Conservation (phyloP, 2,329 filamentous ascomycete genomes). For the Curvularia verruculosa region DNA sequence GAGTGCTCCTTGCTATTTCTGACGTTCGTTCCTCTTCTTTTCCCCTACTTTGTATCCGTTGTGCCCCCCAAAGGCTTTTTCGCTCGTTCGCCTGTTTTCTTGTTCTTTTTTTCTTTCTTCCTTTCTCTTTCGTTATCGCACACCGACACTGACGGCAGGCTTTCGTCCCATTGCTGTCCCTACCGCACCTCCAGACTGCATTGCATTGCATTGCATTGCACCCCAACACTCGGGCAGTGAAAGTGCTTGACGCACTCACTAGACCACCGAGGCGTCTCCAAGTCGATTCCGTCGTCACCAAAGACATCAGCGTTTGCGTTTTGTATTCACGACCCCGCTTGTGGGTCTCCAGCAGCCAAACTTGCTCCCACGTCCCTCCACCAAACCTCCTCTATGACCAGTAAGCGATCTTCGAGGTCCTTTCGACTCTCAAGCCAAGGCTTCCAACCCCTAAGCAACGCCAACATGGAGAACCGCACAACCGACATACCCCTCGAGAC, state of each 20-base stretch:
- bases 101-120: constrained; percentile 31
- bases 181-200: constrained; percentile 19
- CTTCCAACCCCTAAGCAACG: constrained; percentile 42
- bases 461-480: constrained; percentile 55
- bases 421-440: constrained; percentile 45
- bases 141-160: constrained; percentile 36
- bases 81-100: constrained; percentile 29
- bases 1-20: constrained; percentile 12
- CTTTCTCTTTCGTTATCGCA: constrained; percentile 18
- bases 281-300: not conserved
- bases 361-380: constrained; percentile 17
- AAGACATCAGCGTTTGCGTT: constrained; percentile 8
- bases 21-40: constrained; percentile 22
- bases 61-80: constrained; percentile 27
- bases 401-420: constrained; percentile 41
- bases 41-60: constrained; percentile 14
- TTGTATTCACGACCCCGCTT: constrained; percentile 16
- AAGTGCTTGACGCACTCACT: constrained; percentile 47
- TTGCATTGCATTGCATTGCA: constrained; percentile 25
- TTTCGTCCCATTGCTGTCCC: constrained; percentile 39
- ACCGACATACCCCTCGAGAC: constrained; percentile 67
- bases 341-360: constrained; percentile 16
- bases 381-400: constrained; percentile 24
- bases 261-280: constrained; percentile 16
- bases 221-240: constrained; percentile 17